Evolutionary conservation across 805 yeast genomes (phyloP), one percentile per base, ranked within the genome.

Genomic region (Teunomyces tritomae): DNA sequence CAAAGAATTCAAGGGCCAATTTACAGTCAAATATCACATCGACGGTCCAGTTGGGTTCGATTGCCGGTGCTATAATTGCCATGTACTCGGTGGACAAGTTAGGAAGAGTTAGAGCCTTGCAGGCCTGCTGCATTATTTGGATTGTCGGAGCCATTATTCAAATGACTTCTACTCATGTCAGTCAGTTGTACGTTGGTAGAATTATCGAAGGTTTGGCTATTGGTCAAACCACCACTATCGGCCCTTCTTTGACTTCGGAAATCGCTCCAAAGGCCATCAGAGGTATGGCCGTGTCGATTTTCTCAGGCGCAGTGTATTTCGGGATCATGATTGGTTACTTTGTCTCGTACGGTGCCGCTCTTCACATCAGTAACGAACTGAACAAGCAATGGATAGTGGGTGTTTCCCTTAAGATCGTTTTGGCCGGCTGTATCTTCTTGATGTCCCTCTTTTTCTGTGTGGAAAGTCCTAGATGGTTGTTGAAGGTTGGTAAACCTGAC

Each of bases 301-400:
- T 59, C 47, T 57, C 61, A 3, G 63, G 63, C 40, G 61, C 61
- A 4, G 63, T 59, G 6, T 59, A 59, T 42, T 51, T 59, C n/a
- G 63, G 63, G 27, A 54, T 59, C 35, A 52, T 57, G 49, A 28
- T 53, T 8, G 54, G 54, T 20, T 59, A 59, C 50, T 58, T 56
- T 42, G 62, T 59, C 28, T 71, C 77, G 56, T 80, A 77, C 57
- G 85, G 83, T 30, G 70, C 80, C 37, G 74, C 80, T 2, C 49
- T 77, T 17, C 63, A 58, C 44, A 48, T 57, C 30, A 37, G 53
- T 8, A 44, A 46, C 28, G 20, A 34, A 8, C 48, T 51, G n/a
- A 46, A 55, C 36, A 47, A 49, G 5, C 63, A 58, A 28, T 58
- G 62, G 63, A 54, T 55, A 16, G 46, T 57, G 8, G 60, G 62